A percentile compares a stretch with the other conserved stretches of the same genome.
These are phyloP conservation scores for Holtermannia corniformis DNA, from an alignment of 768 basidiomycete species.

Conservation along the genomic window DNA sequence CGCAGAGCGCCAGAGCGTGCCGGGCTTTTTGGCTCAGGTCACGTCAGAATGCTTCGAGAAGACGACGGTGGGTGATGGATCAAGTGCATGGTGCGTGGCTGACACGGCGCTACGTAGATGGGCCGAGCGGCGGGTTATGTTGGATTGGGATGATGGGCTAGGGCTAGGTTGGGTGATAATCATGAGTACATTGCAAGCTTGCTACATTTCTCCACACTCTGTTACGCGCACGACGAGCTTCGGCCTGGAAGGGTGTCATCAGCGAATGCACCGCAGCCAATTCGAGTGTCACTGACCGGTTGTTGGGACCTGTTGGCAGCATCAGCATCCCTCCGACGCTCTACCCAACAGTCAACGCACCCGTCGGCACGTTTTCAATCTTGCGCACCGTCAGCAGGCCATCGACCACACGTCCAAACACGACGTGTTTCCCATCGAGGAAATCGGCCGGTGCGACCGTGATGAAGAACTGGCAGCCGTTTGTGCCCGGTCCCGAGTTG, in stretches of 20 bases:
- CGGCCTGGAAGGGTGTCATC: slow-evolving; percentile 9
- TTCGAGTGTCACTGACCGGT: slow-evolving; percentile 16
- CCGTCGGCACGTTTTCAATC: slow-evolving; percentile 87
- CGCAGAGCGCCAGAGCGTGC: slow-evolving; percentile 70
- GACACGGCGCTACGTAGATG: slow-evolving; percentile 12
- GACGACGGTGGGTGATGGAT: slow-evolving; percentile 45
- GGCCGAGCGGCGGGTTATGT: slow-evolving; percentile 32
- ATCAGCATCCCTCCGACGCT: background rate
- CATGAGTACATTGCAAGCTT: background rate
- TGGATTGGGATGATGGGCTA: slow-evolving; percentile 11
- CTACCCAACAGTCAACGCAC: slow-evolving; percentile 12
- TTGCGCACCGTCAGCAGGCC: slow-evolving; percentile 93
- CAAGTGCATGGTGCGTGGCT: background rate
- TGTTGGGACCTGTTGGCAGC: slow-evolving; percentile 15
- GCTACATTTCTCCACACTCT: slow-evolving; percentile 41
- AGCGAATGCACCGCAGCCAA: background rate
- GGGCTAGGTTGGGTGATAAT: background rate
- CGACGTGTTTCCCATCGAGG: slow-evolving; percentile 56
- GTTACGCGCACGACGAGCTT: slow-evolving; percentile 28
- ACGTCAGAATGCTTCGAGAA: slow-evolving; percentile 81
- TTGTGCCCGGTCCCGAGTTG: slow-evolving; percentile 88
- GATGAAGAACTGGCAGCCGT: slow-evolving; percentile 95
- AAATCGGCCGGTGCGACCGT: slow-evolving; percentile 92
- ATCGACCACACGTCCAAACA: slow-evolving; percentile 45
- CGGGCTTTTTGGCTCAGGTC: slow-evolving; percentile 78